Evolutionary conservation across 805 yeast genomes (phyloP).

Genomic region (Yamadazyma philogaea): DNA sequence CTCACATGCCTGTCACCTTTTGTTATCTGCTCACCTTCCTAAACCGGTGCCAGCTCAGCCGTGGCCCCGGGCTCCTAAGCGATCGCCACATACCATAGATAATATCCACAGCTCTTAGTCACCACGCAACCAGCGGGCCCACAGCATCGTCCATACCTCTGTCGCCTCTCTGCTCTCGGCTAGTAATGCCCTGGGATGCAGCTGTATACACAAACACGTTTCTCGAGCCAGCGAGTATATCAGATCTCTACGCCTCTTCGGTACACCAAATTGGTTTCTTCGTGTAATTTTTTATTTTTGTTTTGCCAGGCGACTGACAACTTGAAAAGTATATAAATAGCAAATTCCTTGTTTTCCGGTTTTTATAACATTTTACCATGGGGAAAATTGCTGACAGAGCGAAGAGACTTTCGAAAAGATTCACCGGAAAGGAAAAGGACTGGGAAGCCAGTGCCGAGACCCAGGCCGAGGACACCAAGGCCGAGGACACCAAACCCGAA

Average conservation of each 20-base stretch:
- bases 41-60: too few relatives aligned
- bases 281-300: conserved; percentile 3
- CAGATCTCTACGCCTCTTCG: not conserved
- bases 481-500: conserved; percentile 3
- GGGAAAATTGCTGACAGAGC: conserved; percentile 34
- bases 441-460: conserved; percentile 7
- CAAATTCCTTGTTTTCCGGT: not conserved
- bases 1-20: too few relatives aligned
- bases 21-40: too few relatives aligned
- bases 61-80: too few relatives aligned
- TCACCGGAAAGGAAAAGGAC: conserved; percentile 27
- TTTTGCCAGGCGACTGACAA: conserved; percentile 3
- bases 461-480: conserved; percentile 1
- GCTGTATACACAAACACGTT: too few relatives aligned
- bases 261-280: not conserved
- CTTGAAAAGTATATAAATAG: conserved; percentile 8
- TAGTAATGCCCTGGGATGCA: too few relatives aligned
- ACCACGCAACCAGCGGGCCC: too few relatives aligned
- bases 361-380: conserved; percentile 18
- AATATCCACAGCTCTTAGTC: too few relatives aligned
- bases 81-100: too few relatives aligned
- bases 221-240: too few relatives aligned
- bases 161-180: too few relatives aligned
- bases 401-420: conserved; percentile 38
- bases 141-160: too few relatives aligned